Evolutionary conservation across 2,329 filamentous ascomycete genomes (phyloP), one percentile per base, ranked within the genome.

Genomic region (Cryphonectria carpinicola): DNA sequence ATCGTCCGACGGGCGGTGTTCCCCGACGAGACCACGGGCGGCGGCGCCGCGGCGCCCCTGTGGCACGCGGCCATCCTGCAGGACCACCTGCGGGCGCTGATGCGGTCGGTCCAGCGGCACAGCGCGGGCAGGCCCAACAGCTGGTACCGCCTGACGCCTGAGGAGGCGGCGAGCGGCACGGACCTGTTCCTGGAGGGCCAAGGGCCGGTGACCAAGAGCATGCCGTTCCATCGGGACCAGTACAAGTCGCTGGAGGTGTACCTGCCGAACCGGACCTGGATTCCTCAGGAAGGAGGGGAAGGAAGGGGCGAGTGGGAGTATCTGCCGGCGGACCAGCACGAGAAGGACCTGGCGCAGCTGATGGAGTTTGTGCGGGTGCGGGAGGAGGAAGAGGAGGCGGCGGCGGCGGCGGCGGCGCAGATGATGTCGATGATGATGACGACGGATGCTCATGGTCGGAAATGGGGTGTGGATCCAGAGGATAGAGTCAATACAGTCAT

Each of bases 231-330:
- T 66, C 79, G 88, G 32, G 88, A 90, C 70, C 84, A 86, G 62
- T 90, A 89, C 74, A 88, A 90, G 75, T 84, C 86, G 80, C 81
- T 90, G 39, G 82, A 89, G 75, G 85, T 85, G 1, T 89, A 87
- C 73, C 74, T 89, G 64, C 88, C 88, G 0, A 86, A 86, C 72
- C 81, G 88, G 32, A 83, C 82, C 62, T 90, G 87, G 87, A 82
- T 78, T 64, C 80, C 80, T 22, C 79, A 83, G 11, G 74, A 81
- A 5, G 46, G 8, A n/a, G n/a, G n/a, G n/a, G n/a, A n/a, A 2
- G 76, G 79, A 6, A 22, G 17, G 46, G 76, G 79, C 52, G 77
- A 77, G 58, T 89, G 87, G 87, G 76, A 83, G 52, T 90, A 89
- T 60, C 70, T 83, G 54, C 79, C 81, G 1, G 78, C 77, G 3